These are phyloP conservation scores for Verticillium nubilum DNA, from an alignment of 2,329 filamentous ascomycete genomes.

Conservation along the genomic window DNA sequence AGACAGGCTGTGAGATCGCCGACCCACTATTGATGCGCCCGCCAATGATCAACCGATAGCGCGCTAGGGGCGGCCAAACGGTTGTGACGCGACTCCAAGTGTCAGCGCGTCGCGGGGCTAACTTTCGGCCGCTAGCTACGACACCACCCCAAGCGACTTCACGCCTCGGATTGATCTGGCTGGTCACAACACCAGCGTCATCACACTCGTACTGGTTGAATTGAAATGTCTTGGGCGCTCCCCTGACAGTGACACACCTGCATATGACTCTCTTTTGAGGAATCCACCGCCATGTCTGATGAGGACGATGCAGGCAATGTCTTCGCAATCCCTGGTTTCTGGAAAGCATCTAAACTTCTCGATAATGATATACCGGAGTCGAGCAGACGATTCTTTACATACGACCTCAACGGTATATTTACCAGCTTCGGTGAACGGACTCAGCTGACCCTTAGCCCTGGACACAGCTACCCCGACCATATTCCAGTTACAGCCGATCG, in stretches of 20 bases:
- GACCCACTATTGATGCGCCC: background rate
- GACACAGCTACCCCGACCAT: conserved; percentile 5
- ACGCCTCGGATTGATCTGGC: background rate
- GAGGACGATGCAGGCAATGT: conserved; percentile 45
- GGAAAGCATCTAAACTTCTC: conserved; percentile 47
- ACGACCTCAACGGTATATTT: conserved; percentile 26
- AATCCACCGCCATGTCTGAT: conserved; percentile 26
- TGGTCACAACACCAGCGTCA: background rate
- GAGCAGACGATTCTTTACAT: conserved; percentile 36
- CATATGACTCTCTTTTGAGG: background rate
- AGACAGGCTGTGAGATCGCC: background rate
- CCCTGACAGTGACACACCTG: background rate
- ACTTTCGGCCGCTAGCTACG: background rate
- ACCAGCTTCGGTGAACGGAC: background rate
- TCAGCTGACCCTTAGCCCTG: background rate
- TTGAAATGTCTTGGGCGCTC: background rate
- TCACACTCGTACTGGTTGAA: background rate
- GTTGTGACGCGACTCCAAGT: background rate
- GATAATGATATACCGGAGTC: conserved; percentile 20
- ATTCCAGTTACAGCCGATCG: conserved; percentile 7
- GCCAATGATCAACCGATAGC: background rate
- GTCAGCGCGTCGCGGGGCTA: background rate
- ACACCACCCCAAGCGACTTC: background rate
- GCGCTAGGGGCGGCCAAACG: background rate
- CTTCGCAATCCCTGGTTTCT: conserved; percentile 60